Evolutionary conservation across 2,329 filamentous ascomycete genomes (phyloP).

Genomic region (Apiospora phragmitis): DNA sequence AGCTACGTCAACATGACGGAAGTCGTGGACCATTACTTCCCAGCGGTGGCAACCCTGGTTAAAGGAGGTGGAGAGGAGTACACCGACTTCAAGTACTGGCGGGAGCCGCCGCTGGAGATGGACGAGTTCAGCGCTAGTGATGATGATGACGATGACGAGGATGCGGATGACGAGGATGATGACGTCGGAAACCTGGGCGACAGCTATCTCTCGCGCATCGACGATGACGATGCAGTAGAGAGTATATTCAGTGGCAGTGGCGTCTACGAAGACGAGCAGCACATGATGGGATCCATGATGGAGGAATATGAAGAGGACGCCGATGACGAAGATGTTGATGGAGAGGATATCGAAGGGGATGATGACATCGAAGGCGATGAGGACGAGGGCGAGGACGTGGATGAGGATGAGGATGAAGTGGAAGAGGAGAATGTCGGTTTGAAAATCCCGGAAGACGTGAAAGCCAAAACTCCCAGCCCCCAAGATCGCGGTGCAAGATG

Average conservation of each 20-base stretch:
- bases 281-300: slow-evolving; percentile 41
- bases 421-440: slow-evolving; percentile 15
- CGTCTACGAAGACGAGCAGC: slow-evolving; percentile 45
- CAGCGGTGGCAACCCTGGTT: slow-evolving; percentile 82
- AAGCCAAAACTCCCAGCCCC: slow-evolving; percentile 16
- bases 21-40: slow-evolving; percentile 97
- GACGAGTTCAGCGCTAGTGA: slow-evolving; percentile 87
- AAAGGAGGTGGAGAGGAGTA: slow-evolving; percentile 90
- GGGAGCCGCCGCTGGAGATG: slow-evolving; percentile 78
- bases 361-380: slow-evolving; percentile 25
- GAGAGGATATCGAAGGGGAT: slow-evolving; percentile 25
- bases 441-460: not conserved
- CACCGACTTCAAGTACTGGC: slow-evolving; percentile 97
- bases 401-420: slow-evolving; percentile 13
- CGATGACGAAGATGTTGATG: slow-evolving; percentile 38
- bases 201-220: slow-evolving; percentile 42
- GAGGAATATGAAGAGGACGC: slow-evolving; percentile 35
- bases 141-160: slow-evolving; percentile 39
- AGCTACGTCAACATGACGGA: slow-evolving; percentile 97
- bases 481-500: slow-evolving; percentile 41
- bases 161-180: slow-evolving; percentile 34
- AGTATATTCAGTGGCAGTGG: slow-evolving; percentile 44
- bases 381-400: slow-evolving; percentile 26
- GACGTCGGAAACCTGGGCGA: slow-evolving; percentile 45
- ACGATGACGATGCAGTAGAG: slow-evolving; percentile 39